Conservation (phyloP, 331 rosid genomes). For the Malus hybrid region DNA sequence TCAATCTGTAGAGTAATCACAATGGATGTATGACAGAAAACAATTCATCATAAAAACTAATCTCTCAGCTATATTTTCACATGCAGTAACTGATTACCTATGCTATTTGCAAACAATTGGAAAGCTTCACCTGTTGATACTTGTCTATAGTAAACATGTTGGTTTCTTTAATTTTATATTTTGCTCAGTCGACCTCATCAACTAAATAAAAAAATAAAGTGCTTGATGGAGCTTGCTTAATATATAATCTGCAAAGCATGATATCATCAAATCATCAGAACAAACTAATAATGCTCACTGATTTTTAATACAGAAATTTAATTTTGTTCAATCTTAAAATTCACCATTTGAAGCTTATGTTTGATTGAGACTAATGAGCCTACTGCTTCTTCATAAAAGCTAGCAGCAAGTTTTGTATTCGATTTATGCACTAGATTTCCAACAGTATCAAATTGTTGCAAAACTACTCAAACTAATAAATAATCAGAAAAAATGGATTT, state of each 20-base stretch:
- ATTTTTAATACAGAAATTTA: not conserved
- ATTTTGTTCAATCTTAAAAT: not conserved
- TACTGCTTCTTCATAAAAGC: conserved; percentile 88
- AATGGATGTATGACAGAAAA: conserved; percentile 50
- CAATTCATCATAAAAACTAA: conserved; percentile 22
- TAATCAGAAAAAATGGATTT: too few species aligned
- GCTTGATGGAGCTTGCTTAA: conserved; percentile 61
- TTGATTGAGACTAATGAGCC: conserved; percentile 81
- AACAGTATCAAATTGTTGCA: conserved; percentile 73
- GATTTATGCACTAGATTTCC: conserved; percentile 71
- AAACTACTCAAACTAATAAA: too few species aligned
- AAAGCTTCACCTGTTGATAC: conserved; percentile 62
- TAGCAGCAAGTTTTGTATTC: conserved; percentile 64
- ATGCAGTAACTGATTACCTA: not conserved
- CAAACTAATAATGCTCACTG: not conserved
- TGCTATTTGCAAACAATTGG: conserved; percentile 3
- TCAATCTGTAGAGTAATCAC: conserved; percentile 91
- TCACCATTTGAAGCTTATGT: conserved; percentile 36
- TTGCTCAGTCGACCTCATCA: conserved; percentile 72
- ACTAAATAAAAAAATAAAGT: conserved; percentile 39
- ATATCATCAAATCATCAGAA: not conserved
- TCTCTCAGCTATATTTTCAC: not conserved
- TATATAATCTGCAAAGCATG: conserved; percentile 50
- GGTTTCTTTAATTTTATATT: conserved; percentile 91
- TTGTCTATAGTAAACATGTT: conserved; percentile 85